Conservation (phyloP, 2,329 filamentous ascomycete species). For the Fusarium penzigii region DNA sequence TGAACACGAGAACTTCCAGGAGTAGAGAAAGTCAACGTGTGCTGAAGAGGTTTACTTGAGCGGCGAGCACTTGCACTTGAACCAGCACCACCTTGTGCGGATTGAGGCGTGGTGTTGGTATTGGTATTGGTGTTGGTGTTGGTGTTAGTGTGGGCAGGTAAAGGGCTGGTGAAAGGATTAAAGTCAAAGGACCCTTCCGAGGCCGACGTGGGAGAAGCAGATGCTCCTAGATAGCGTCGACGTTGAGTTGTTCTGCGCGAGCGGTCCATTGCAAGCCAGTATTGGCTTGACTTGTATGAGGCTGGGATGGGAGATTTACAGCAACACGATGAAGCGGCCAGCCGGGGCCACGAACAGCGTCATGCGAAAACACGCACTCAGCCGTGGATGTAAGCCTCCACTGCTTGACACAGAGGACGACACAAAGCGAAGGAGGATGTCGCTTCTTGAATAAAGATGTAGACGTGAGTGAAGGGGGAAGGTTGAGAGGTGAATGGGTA, state of each 20-base stretch:
- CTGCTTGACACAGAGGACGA: not conserved
- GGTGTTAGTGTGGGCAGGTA: constrained; percentile 32
- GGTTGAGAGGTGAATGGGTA: constrained; percentile 17
- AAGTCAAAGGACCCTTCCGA: constrained; percentile 35
- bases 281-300: constrained; percentile 22
- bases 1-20: constrained; percentile 31
- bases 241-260: constrained; percentile 38
- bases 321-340: constrained; percentile 31
- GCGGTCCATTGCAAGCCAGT: constrained; percentile 40
- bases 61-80: constrained; percentile 30
- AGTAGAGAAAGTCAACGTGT: constrained; percentile 40
- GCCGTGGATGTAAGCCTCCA: constrained; percentile 17
- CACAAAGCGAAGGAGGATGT: not conserved
- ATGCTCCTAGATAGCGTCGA: constrained; percentile 34
- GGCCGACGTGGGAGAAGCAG: constrained; percentile 36
- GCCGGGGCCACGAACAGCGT: constrained; percentile 29
- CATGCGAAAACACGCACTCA: constrained; percentile 26
- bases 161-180: constrained; percentile 34
- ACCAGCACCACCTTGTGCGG: constrained; percentile 9
- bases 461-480: constrained; percentile 7
- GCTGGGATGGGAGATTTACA: constrained; percentile 28
- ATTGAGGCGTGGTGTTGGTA: constrained; percentile 35
- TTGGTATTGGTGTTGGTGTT: constrained; percentile 17
- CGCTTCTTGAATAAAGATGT: constrained; percentile 6
- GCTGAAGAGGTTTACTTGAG: constrained; percentile 37